Base-by-base conservation (phyloP, 2,329 filamentous ascomycete species). In the Aspergillus sp. region DNA sequence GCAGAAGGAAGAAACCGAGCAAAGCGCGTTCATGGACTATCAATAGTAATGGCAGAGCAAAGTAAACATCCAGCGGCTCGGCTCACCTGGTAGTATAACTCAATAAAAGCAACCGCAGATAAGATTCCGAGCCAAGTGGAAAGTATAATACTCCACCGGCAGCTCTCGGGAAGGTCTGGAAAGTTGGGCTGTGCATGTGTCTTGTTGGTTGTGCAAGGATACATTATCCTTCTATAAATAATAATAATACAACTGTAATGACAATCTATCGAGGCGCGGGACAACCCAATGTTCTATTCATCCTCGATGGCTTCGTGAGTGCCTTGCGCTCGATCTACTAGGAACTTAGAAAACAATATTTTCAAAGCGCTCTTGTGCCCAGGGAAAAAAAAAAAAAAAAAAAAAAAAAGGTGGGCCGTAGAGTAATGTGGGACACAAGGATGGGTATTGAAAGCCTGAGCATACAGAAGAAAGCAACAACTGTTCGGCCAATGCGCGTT, bases 141-240 rank as follows among this genome's bases (percentile, higher is more conserved):
- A 37, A 37, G 12, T 37, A 37, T 37, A 47, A 24, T 51, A 17
- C 22, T 9, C 42, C 49, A 20, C 46, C 27, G 47, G 52, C n/a
- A 40, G 19, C 30, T 44, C 37, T 53, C 37, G 44, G 45, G 47
- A 24, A 45, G 45, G 39, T 44, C 44, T 39, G 40, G 49, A 53
- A 48, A 39, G 34, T 19, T 5, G 20, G 27, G 27, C 27, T 30
- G 50, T 53, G 49, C 42, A 53, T 37, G 44, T 9, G 19, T 30
- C 33, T 34, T 15, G 15, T 33, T 55, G 22, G 24, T 47, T 52
- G 49, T 58, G 42, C 56, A 45, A 45, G 56, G 24, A 53, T 54
- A 20, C 30, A 40, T 41, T 49, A 13, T 11, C 9, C 27, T 53
- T 22, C 51, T 45, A 37, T 34, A 45, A 45, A 53, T 53, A 45